Conservation (phyloP, 148 eudicot genomes). For the Spergularia bocconei region DNA sequence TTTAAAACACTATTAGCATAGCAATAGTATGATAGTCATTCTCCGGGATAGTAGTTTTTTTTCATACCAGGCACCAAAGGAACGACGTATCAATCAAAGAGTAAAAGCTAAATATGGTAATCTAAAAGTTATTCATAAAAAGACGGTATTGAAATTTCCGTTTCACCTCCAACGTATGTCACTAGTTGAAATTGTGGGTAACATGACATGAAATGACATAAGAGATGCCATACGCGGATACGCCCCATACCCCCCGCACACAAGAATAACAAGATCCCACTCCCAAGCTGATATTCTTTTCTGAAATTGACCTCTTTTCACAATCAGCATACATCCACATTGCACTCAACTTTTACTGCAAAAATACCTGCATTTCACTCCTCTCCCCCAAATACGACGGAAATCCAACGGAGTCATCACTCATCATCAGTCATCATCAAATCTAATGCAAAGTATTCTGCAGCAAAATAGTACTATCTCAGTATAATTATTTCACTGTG, state of each 20-base stretch:
- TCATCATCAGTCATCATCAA: background rate
- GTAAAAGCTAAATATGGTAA: too few relatives aligned
- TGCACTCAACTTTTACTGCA: background rate
- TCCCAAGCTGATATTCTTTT: background rate
- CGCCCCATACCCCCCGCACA: background rate
- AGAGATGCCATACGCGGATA: too few relatives aligned
- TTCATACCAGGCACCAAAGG: too few relatives aligned
- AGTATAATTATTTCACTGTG: background rate
- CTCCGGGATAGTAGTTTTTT: too few relatives aligned
- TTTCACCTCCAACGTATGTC: too few relatives aligned
- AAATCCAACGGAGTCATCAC: background rate
- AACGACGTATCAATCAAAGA: too few relatives aligned
- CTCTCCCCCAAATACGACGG: background rate
- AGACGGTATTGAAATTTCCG: too few relatives aligned
- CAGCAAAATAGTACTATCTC: background rate
- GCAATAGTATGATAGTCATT: too few relatives aligned
- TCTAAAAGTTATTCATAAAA: too few relatives aligned
- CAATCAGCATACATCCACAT: background rate
- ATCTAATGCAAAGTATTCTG: background rate
- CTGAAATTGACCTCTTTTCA: background rate
- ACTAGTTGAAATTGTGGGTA: too few relatives aligned
- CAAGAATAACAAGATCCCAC: background rate
- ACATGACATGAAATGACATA: too few relatives aligned
- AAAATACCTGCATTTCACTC: constrained; percentile 2
- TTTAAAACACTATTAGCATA: too few relatives aligned